Conservation (phyloP, 768 basidiomycete genomes). For the Boletales sp. region DNA sequence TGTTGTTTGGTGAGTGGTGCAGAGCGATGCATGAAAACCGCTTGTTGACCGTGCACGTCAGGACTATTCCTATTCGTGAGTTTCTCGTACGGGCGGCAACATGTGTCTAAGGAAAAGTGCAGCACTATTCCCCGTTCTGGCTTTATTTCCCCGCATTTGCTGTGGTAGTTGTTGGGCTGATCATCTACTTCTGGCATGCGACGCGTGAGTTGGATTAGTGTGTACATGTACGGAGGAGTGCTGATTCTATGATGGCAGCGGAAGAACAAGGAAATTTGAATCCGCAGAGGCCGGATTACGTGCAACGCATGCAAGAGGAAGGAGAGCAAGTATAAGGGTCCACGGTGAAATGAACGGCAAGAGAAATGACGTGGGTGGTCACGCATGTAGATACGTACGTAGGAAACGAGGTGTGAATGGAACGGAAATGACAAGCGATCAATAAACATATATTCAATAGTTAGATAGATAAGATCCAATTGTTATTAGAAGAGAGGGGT, state of each 20-base stretch:
- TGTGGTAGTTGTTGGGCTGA: conserved; percentile 65
- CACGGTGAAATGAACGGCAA: neutral
- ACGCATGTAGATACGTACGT: no score
- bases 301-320: conserved; percentile 30
- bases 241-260: conserved; percentile 37
- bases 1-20: conserved; percentile 57
- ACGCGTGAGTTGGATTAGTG: conserved; percentile 56
- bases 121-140: conserved; percentile 86
- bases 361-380: no score
- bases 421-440: neutral
- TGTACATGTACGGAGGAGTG: neutral
- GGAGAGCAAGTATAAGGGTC: conserved; percentile 14
- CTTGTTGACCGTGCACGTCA: conserved; percentile 11
- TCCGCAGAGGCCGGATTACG: conserved; percentile 57
- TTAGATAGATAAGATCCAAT: conserved; percentile 28
- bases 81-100: neutral
- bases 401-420: no score
- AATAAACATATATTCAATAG: neutral
- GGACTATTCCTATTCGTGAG: conserved; percentile 54
- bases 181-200: conserved; percentile 84
- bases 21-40: neutral
- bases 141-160: conserved; percentile 81
- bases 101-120: conserved; percentile 7
- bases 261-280: conserved; percentile 69
- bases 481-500: conserved; percentile 16